Conservation (phyloP, 208 protist species). For the Acanthamoeba triangularis region DNA sequence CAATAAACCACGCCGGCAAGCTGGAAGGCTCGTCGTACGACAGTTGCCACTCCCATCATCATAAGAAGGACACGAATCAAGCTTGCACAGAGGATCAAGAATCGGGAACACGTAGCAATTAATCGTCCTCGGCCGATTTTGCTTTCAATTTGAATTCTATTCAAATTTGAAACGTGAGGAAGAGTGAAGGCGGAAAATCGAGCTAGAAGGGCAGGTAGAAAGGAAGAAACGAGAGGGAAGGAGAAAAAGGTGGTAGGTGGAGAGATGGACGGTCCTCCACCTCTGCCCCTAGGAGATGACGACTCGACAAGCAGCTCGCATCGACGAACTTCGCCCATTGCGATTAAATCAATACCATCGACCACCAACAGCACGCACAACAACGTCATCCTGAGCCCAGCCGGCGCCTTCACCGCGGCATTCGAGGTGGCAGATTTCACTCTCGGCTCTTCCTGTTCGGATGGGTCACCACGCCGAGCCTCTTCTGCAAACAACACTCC, state of each 20-base stretch:
- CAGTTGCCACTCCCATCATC: no score
- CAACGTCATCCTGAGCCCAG: conserved; percentile 15
- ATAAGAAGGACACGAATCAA: no score
- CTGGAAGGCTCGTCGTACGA: no score
- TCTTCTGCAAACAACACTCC: not conserved
- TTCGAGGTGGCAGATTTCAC: not conserved
- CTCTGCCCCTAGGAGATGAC: not conserved
- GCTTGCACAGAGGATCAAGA: no score
- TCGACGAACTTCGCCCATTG: not conserved
- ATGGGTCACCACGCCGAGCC: not conserved
- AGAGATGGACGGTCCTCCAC: conserved; percentile 1
- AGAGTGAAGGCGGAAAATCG: not conserved
- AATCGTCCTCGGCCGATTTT: no score
- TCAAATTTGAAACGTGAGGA: not conserved
- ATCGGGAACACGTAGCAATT: no score
- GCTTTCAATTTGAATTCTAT: no score
- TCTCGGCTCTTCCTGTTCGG: not conserved
- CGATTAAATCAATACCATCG: not conserved
- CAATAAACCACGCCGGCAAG: no score
- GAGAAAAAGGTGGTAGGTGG: not conserved
- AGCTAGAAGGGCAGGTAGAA: no score
- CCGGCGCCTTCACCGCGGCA: not conserved
- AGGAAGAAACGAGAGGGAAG: not conserved
- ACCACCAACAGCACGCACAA: not conserved
- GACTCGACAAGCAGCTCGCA: not conserved